Percentiles rank a stretch among this genome's conserved stretches.
Evolutionary conservation across 768 basidiomycete species (phyloP).

Genomic region (Boletus rex-veris): DNA sequence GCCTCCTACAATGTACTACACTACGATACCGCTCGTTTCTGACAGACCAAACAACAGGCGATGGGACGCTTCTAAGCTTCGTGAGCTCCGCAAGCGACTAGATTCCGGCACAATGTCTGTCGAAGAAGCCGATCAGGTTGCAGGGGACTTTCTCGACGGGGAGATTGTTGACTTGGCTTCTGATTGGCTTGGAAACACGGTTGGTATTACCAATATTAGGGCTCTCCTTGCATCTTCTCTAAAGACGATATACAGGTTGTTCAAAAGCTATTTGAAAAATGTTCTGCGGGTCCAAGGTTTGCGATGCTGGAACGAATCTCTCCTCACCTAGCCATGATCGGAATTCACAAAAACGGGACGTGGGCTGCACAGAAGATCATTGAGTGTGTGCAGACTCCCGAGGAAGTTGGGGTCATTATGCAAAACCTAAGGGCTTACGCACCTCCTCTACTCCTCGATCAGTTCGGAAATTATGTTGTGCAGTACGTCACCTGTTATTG

Average conservation of each 20-base stretch:
- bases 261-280: conserved; percentile 94
- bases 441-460: conserved; percentile 90
- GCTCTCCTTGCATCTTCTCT: not conserved
- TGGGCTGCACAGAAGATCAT: conserved; percentile 99
- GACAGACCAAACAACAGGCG: conserved; percentile 82
- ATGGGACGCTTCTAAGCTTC: conserved; percentile 91
- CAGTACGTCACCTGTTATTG: conserved; percentile 53
- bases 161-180: conserved; percentile 95
- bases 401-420: conserved; percentile 82
- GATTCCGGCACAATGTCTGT: conserved; percentile 83
- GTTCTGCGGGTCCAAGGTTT: conserved; percentile 70
- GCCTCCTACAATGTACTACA: conserved; percentile 93
- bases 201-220: conserved; percentile 15
- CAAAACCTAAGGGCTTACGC: conserved; percentile 87
- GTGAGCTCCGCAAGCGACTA: conserved; percentile 90
- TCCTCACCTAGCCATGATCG: conserved; percentile 94
- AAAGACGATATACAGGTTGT: conserved; percentile 58
- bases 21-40: conserved; percentile 86
- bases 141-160: conserved; percentile 85
- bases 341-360: conserved; percentile 98
- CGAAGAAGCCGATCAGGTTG: conserved; percentile 88
- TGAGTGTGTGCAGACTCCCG: conserved; percentile 84
- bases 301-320: conserved; percentile 92
- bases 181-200: conserved; percentile 97
- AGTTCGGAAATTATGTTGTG: conserved; percentile 91